A percentile compares a stretch with the other conserved stretches of the same genome.
These are phyloP conservation scores for Diplodia corticola DNA, from an alignment of 2,329 filamentous ascomycete species.

Conservation along the genomic window DNA sequence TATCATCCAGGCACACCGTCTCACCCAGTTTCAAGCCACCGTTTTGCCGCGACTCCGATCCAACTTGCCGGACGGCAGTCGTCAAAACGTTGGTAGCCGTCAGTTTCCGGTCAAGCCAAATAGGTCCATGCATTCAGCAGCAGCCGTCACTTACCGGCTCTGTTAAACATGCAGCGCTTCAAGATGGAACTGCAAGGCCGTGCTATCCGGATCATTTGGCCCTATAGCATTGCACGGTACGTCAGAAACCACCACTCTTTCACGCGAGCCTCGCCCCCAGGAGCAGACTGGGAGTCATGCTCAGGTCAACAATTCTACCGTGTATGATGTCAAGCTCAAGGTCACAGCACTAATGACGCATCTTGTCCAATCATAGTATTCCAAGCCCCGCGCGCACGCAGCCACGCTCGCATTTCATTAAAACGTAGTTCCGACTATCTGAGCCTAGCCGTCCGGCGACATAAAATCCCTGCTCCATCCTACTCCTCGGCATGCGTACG, in stretches of 20 bases:
- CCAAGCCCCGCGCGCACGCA: background rate
- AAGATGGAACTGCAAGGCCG: background rate
- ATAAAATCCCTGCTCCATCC: background rate
- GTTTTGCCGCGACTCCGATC: too few species aligned
- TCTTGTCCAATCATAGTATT: background rate
- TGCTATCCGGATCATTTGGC: background rate
- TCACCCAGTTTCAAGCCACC: background rate
- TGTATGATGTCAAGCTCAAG: too few species aligned
- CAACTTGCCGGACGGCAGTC: too few species aligned
- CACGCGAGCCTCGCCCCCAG: background rate
- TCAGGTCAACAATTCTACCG: background rate
- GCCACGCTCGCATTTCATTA: too few species aligned
- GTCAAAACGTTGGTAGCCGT: background rate
- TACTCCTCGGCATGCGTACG: constrained; percentile 7
- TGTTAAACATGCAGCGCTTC: background rate
- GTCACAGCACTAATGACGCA: background rate
- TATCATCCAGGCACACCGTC: background rate
- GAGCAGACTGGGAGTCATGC: background rate
- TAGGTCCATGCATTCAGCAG: too few species aligned
- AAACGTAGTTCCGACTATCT: too few species aligned
- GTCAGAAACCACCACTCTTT: too few species aligned
- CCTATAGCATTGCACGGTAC: background rate
- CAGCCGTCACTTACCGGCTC: background rate
- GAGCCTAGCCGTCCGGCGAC: too few species aligned
- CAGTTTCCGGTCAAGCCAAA: background rate